Conservation (phyloP, 306 rosid species). For the Pterocarpus macrocarpus region DNA sequence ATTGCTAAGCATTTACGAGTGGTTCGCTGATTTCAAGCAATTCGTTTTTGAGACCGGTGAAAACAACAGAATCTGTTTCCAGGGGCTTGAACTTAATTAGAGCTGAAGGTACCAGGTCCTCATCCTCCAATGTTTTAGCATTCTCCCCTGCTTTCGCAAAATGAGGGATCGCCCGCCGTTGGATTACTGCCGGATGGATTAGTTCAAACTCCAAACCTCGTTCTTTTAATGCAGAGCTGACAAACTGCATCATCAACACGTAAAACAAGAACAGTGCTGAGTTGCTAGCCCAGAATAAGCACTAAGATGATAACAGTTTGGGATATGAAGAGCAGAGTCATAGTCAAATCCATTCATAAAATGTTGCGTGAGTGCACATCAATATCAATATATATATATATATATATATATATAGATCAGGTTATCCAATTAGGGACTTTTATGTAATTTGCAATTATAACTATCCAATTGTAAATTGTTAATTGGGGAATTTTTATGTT, state of each 20-base stretch:
- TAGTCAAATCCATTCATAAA: slow-evolving; percentile 27
- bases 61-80: slow-evolving; percentile 89
- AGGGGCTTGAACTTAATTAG: slow-evolving; percentile 87
- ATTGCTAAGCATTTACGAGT: slow-evolving; percentile 61
- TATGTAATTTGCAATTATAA: slow-evolving; percentile 15
- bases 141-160: slow-evolving; percentile 66
- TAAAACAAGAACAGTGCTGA: slow-evolving; percentile 26
- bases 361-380: neutral
- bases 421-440: slow-evolving; percentile 6
- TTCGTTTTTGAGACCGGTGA: slow-evolving; percentile 84
- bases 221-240: slow-evolving; percentile 77
- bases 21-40: slow-evolving; percentile 92
- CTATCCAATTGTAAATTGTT: neutral
- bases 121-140: slow-evolving; percentile 74
- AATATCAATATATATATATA: neutral
- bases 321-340: slow-evolving; percentile 17
- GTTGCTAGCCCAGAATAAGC: slow-evolving; percentile 24
- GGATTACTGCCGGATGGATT: slow-evolving; percentile 74
- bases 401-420: neutral
- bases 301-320: neutral
- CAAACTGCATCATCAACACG: slow-evolving; percentile 66
- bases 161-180: slow-evolving; percentile 75
- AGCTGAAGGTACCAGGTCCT: slow-evolving; percentile 91
- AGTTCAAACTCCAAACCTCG: slow-evolving; percentile 81
- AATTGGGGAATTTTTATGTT: too few species aligned